Base-by-base conservation (phyloP, 2,329 filamentous ascomycete species). In the Fusarium anguioides region DNA sequence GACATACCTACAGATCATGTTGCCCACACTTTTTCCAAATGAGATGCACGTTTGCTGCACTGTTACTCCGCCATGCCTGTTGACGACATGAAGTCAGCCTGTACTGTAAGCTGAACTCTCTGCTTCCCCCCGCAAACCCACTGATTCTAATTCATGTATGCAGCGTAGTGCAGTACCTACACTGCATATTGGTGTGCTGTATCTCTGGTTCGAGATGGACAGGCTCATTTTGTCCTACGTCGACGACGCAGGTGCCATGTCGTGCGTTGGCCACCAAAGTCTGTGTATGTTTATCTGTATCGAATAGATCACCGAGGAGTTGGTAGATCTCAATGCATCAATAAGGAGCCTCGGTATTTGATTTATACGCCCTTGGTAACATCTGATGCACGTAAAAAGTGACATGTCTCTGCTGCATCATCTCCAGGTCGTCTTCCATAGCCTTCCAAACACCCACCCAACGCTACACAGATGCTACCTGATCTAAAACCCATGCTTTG, bases 401-500 rank as follows among this genome's bases (percentile, higher is more conserved):
- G 36, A 35, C 36, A 46, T 29, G 44, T 51, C 42, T 62, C 57
- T 26, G 26, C 37, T 31, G 27, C 37, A 58, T 49, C 44, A 47
- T 55, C 35, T 65, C 37, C n/a, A n/a, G n/a, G n/a, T 52, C 45
- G 29, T 66, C 49, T 63, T 60, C 51, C 61, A 54, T 47, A 37
- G 26, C 27, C 45, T 36, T 35, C 45, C 26, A 12, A 35, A 20
- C 14, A 39, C 35, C n/a, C 48, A 46, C 42, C 14, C 41, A 26
- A 27, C 36, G 46, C 51, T 63, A 39, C n/a, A 42, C 29, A 39
- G 39, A 42, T 52, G 40, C 41, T 26, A 52, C 39, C 29, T 53
- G n/a, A 76, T 79, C 39, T 79, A 89, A 70, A 90, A 88, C 14
- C 85, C 83, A 52, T 80, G 79, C 75, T 87, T 88, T 37, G 80